phyloP scores from a whole-genome alignment of 305 asterid species.

The Solanum hybrid region DNA sequence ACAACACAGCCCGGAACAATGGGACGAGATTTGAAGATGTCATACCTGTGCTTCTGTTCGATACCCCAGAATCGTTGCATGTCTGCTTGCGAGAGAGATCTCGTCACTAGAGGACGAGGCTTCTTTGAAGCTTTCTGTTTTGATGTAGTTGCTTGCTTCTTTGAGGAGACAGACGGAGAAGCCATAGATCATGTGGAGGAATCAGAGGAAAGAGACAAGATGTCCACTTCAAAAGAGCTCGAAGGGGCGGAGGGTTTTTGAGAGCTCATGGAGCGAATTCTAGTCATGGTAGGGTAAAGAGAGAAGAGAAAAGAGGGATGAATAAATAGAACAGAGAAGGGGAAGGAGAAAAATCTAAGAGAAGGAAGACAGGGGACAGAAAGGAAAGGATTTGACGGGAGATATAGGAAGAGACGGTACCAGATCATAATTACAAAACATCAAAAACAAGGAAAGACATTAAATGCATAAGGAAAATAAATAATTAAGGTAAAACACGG shows the following conservation, averaged over 20 bases:
- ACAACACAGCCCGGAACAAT: background rate
- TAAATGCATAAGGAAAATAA: too few species aligned
- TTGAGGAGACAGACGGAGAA: background rate
- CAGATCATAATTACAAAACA: too few species aligned
- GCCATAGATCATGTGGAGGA: background rate
- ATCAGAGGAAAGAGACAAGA: background rate
- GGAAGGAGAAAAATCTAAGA: background rate
- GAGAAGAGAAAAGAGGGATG: background rate
- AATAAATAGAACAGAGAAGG: too few species aligned
- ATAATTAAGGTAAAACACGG: background rate
- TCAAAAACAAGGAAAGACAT: background rate
- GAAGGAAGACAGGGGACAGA: background rate
- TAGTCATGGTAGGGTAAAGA: background rate
- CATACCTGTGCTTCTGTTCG: background rate
- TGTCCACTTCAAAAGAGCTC: background rate
- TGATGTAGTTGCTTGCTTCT: background rate
- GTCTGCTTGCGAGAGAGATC: background rate
- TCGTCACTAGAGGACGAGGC: background rate
- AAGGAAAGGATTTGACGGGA: background rate
- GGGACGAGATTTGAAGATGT: background rate
- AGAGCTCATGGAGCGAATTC: background rate
- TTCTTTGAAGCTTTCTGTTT: background rate
- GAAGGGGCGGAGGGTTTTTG: background rate
- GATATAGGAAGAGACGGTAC: too few species aligned
- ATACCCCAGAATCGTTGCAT: background rate